Evolutionary conservation across 2,329 filamentous ascomycete genomes (phyloP), one percentile per base, ranked within the genome.

Genomic region (Nemania abortiva): DNA sequence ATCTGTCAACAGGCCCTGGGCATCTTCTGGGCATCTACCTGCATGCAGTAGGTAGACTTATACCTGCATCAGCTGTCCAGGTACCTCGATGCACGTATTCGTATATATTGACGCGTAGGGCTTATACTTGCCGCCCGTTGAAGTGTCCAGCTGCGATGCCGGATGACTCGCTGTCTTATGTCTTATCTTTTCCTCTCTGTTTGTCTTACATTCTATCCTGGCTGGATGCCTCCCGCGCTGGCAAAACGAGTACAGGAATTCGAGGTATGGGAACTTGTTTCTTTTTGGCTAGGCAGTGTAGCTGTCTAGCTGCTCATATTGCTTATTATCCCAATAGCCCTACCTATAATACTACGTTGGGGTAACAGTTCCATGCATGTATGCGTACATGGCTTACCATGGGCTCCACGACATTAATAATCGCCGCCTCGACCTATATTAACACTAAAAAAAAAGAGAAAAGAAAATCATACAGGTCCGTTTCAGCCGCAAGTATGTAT

Each of bases 261-360:
- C 1, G 31, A 22, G 42, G 56, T 42, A 50, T 13, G 9, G 24
- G 20, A 42, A 56, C 22, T 18, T 50, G 29, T 13, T 18, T 34
- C 10, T 6, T 47, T 39, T 56, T 68, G 61, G 56, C 50, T 65
- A 50, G 52, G 52, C 34, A 63, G 39, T 53, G 47, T 49, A 63
- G 53, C 58, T 60, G 50, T 52, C 20, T 15, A 63, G 64, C 67
- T 67, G 67, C 50, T 11, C 58, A 59, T 69, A 67, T 70, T 70
- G 68, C 68, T 70, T 68, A 68, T 68, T 65, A 59, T 63, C 42
- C 55, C 61, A 70, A 70, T 70, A 70, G 61, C 66, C 63, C 45
- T 66, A 53, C 69, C 55, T 67, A 70, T 70, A 69, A 70, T 70
- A 69, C 66, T 45, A 71, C 69, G 50, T 58, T 70, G 55, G 50